Evolutionary conservation across 192 early-diverging fungal species (phyloP).

Genomic region (Physocladia obscura): DNA sequence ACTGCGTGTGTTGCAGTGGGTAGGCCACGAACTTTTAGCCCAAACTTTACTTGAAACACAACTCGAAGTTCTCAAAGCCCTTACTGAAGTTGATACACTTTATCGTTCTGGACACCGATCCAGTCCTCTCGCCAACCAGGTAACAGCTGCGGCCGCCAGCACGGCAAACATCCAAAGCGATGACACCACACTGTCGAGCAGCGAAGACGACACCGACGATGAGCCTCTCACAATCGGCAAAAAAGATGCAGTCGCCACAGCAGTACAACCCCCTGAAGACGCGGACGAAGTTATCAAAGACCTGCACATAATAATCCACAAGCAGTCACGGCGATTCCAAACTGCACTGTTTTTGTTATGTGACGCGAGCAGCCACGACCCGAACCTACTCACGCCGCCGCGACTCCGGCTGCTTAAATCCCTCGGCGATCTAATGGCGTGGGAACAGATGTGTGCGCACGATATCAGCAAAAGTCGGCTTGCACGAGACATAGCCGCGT

Average conservation of each 20-base stretch:
- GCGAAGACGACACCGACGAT: slow-evolving; percentile 9
- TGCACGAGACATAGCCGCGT: slow-evolving; percentile 32
- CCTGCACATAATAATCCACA: slow-evolving; percentile 9
- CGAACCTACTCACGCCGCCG: slow-evolving; percentile 17
- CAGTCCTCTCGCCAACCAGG: neutral
- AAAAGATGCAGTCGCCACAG: neutral
- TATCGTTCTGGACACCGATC: neutral
- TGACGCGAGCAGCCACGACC: slow-evolving; percentile 46
- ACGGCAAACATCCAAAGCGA: neutral
- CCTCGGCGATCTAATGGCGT: slow-evolving; percentile 37
- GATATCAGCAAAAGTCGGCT: slow-evolving; percentile 38
- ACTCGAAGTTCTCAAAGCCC: slow-evolving; percentile 40
- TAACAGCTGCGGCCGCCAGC: neutral
- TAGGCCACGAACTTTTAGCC: slow-evolving; percentile 42
- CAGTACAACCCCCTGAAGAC: neutral
- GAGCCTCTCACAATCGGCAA: slow-evolving; percentile 10
- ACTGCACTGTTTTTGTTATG: slow-evolving; percentile 47
- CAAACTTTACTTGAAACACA: slow-evolving; percentile 45
- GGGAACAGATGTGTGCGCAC: slow-evolving; percentile 47
- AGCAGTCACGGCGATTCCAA: slow-evolving; percentile 47
- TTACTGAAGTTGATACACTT: slow-evolving; percentile 27
- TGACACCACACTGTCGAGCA: neutral
- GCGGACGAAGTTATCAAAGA: neutral
- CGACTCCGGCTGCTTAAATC: slow-evolving; percentile 25
- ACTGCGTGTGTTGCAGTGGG: slow-evolving; percentile 51